Evolutionary conservation across 177 flowering plant species (phyloP).

Genomic region (Tripterygium wilfordii): DNA sequence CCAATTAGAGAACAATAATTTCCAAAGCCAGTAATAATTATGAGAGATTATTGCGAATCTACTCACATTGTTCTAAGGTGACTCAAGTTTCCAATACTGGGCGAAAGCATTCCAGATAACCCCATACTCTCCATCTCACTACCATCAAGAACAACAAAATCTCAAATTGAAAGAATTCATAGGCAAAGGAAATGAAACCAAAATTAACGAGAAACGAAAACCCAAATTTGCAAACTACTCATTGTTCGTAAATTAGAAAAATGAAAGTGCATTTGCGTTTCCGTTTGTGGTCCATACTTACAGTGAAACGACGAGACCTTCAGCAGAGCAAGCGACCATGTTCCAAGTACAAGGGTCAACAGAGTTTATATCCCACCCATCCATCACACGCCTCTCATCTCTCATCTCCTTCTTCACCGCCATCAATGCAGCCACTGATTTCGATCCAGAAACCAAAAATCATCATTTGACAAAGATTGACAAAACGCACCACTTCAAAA

Average conservation of each 20-base stretch:
- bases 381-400: constrained; percentile 50
- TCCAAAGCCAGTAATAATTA: not conserved
- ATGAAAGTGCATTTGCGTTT: too few relatives aligned
- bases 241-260: not conserved
- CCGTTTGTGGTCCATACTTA: constrained; percentile 29
- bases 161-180: not conserved
- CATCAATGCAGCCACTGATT: constrained; percentile 96
- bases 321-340: constrained; percentile 81
- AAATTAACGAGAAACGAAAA: not conserved
- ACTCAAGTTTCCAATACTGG: constrained; percentile 79
- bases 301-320: constrained; percentile 86
- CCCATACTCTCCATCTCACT: constrained; percentile 85
- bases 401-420: constrained; percentile 67
- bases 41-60: not conserved
- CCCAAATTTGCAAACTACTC: not conserved
- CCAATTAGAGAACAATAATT: not conserved
- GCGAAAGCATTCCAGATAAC: constrained; percentile 70
- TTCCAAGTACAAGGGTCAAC: constrained; percentile 99
- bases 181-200: not conserved
- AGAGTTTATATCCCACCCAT: constrained; percentile 96
- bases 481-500: too few relatives aligned
- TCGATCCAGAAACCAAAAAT: too few relatives aligned
- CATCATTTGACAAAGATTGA: too few relatives aligned
- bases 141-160: constrained; percentile 10
- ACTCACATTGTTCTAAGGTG: constrained; percentile 78